phyloP scores from a whole-genome alignment of 2,329 filamentous ascomycete genomes.

The Ascochyta koolunga region DNA sequence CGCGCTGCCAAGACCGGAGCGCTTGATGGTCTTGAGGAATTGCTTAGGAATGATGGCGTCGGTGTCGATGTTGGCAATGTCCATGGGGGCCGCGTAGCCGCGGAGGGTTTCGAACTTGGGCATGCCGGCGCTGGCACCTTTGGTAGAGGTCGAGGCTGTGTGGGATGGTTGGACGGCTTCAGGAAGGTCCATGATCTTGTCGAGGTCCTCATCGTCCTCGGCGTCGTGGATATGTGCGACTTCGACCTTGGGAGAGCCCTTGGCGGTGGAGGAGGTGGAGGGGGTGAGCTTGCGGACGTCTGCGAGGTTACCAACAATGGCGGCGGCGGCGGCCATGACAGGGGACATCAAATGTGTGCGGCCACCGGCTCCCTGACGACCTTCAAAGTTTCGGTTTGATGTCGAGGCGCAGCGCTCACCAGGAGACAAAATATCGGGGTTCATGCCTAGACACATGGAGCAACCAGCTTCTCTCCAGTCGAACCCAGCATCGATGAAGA shows the following conservation, averaged over 20 bases:
- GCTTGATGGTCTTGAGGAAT: conserved; percentile 99
- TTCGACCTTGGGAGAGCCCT: conserved; percentile 63
- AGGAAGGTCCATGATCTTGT: conserved; percentile 66
- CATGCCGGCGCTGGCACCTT: conserved; percentile 65
- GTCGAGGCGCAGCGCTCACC: conserved; percentile 94
- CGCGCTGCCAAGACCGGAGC: conserved; percentile 86
- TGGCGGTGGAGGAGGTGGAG: conserved; percentile 49
- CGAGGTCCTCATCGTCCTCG: conserved; percentile 66
- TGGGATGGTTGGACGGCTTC: conserved; percentile 69
- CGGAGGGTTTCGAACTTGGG: conserved; percentile 83
- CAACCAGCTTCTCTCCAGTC: conserved; percentile 98
- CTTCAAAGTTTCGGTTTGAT: conserved; percentile 97
- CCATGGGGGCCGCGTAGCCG: conserved; percentile 86
- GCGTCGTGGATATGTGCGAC: conserved; percentile 64
- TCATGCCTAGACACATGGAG: conserved; percentile 99
- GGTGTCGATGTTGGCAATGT: conserved; percentile 93
- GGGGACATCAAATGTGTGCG: conserved; percentile 97
- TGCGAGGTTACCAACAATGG: conserved; percentile 86
- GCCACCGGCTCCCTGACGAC: conserved; percentile 88
- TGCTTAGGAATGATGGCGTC: conserved; percentile 99
- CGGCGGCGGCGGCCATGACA: conserved; percentile 92
- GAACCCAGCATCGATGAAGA: conserved; percentile 90
- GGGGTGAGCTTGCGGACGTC: conserved; percentile 82
- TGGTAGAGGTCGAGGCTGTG: conserved; percentile 62
- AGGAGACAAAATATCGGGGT: conserved; percentile 93